Base-by-base conservation (phyloP, 345 rosid species). In the Arabis alpina region DNA sequence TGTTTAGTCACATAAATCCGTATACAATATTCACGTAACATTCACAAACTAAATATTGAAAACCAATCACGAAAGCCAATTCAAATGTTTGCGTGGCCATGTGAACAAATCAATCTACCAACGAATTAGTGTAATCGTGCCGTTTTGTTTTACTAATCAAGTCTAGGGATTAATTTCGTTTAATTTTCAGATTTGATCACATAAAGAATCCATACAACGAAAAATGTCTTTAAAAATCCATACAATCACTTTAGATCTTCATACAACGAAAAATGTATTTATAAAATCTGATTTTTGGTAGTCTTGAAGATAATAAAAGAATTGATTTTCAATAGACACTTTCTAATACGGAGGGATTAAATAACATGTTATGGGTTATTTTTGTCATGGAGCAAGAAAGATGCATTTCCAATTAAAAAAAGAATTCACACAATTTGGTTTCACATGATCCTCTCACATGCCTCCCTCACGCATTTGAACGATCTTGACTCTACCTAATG, bases 401-500 rank as follows among this genome's bases (percentile, higher is more conserved):
- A 32, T 67, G 49, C 62, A 58, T 66, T 61, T 15, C 2, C 2
- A 53, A 8, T 53, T 53, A 23, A 8, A 40, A 6, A 24, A 34
- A 48, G 15, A 40, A 10, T 4, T 63, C 47, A 67, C 50, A 53
- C 50, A 67, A 23, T 44, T 67, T 53, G 69, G 69, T 56, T 27
- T 74, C 73, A 67, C 78, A 67, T 74, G 63, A 43, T 66, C 62
- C 61, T 65, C 61, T 58, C 77, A 73, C 72, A 74, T 74, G 73
- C 63, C 68, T 53, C 56, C 63, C 28, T 61, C 67, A 67, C 56
- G 68, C 73, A 60, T 74, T 52, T 53, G 73, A 67, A 54, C 72
- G 9, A 61, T 47, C 66, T 73, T 37, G 47, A 43, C 72, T 65
- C 73, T 61, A 61, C 64, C 68, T 44, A 54, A 60, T 60, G 41